Evolutionary conservation across 2,329 filamentous ascomycete genomes (phyloP).

Genomic region (Cytospora piceicola): DNA sequence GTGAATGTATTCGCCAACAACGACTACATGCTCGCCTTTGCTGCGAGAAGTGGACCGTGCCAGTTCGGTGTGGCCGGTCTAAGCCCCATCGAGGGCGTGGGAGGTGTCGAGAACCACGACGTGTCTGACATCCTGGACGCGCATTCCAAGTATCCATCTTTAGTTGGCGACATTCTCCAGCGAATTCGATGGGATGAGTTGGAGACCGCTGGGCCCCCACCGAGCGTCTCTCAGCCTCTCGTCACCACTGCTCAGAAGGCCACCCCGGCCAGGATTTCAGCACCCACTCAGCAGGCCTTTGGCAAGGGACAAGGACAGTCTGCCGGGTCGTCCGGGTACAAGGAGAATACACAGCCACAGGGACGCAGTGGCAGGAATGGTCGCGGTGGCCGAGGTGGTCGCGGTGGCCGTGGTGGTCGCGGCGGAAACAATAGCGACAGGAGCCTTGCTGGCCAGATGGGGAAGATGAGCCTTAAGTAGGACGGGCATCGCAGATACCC

Average conservation of each 20-base stretch:
- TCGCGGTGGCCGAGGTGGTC: conserved; percentile 10
- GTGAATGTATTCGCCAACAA: conserved; percentile 88
- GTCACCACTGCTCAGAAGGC: conserved; percentile 6
- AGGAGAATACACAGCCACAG: conserved; percentile 28
- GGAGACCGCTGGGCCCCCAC: conserved; percentile 27
- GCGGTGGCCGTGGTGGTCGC: conserved; percentile 17
- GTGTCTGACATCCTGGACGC: conserved; percentile 68
- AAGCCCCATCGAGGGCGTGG: conserved; percentile 70
- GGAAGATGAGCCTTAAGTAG: conserved; percentile 30
- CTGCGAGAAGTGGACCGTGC: conserved; percentile 81
- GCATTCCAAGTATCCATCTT: conserved; percentile 71
- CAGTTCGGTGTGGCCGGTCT: conserved; percentile 85
- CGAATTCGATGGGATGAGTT: conserved; percentile 72
- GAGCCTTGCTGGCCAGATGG: conserved; percentile 26
- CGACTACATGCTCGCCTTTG: conserved; percentile 85
- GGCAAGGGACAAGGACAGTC: conserved; percentile 4
- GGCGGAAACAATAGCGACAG: conserved; percentile 18
- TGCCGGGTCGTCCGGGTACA: conserved; percentile 15
- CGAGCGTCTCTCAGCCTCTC: conserved; percentile 1
- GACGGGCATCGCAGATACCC: conserved; percentile 25
- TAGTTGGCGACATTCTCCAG: conserved; percentile 68
- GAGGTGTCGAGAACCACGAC: conserved; percentile 69
- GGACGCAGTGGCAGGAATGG: conserved; percentile 21
- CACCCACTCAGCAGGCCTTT: conserved; percentile 1
- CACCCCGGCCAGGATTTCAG: background rate